phyloP scores from a whole-genome alignment of 352 stramenopile species.

The Pythium brassicae region DNA sequence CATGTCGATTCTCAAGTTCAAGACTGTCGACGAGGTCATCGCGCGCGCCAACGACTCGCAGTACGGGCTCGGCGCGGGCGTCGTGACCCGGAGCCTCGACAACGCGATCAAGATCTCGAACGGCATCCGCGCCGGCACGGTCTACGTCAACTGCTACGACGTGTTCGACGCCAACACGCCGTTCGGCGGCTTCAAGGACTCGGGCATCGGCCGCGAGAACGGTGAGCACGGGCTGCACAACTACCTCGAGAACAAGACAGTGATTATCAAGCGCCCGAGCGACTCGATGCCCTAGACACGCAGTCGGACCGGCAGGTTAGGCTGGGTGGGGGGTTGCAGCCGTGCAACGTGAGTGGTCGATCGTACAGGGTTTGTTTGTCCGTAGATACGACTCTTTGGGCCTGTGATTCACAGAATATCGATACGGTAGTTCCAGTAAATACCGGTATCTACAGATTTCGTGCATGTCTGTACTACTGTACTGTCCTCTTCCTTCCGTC shows the following conservation, averaged over 20 bases:
- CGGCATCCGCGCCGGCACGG: conserved; percentile 85
- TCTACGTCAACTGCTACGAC: conserved; percentile 95
- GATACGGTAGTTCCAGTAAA: no score
- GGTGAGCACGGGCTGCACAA: conserved; percentile 64
- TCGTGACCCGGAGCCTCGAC: conserved; percentile 87
- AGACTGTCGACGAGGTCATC: conserved; percentile 87
- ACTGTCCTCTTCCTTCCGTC: no score
- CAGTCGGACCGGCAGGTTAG: no score
- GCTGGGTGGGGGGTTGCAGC: no score
- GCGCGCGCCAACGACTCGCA: conserved; percentile 78
- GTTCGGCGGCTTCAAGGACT: conserved; percentile 89
- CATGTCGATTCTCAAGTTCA: conserved; percentile 88
- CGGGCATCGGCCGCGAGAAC: conserved; percentile 77
- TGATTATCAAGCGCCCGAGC: conserved; percentile 61
- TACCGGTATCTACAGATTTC: no score
- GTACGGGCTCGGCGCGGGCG: conserved; percentile 85
- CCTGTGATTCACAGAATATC: no score
- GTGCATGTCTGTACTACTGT: conserved; percentile 1
- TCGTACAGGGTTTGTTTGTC: no score
- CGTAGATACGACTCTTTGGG: no score
- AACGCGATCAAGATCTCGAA: conserved; percentile 87
- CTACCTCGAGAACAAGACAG: conserved; percentile 80
- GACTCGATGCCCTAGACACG: conserved; percentile 35
- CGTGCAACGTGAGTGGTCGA: no score
- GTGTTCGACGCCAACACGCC: conserved; percentile 81